Evolutionary conservation across 1,284 basidiomycete species (phyloP), one percentile per base, ranked within the genome.

Genomic region (Fomitiporia mediterranea): DNA sequence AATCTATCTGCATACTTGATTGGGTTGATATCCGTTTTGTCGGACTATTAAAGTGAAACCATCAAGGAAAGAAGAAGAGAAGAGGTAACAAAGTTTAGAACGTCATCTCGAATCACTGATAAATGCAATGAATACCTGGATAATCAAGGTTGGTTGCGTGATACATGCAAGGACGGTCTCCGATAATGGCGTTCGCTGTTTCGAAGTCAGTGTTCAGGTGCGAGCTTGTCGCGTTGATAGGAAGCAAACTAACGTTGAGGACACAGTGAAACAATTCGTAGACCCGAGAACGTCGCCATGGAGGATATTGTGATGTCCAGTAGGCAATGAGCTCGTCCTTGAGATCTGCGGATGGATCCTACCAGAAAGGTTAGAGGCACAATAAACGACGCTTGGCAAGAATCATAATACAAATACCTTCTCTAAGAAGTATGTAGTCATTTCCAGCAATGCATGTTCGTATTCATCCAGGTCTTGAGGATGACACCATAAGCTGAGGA

Each of bases 391-490:
- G 27, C 21, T 13, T 23, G 44, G 30, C 43, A n/a, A n/a, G 39
- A 17, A 55, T 30, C 27, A 6, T 19, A 11, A 40, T 27, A 13
- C 15, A 69, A 72, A 59, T 61, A 79, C 83, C 60, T 69, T 65
- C 57, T 84, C 80, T n/a, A 80, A 72, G 59, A 83, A 70, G 56
- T 81, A 76, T 13, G 70, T 72, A 23, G 82, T 70, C 11, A 78
- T 70, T 63, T 89, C 84, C 62, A 77, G 79, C 13, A 77, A 77
- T 3, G 80, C 78, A 55, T 85, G 80, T 61, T 89, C 85, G 48
- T 84, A 82, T 0, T 80, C 73, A 59, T 86, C 82, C 40, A 88
- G 60, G 63, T 89, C 86, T 49, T 81, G 74, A 6, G 86, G 78
- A 62, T 78, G 81, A 62, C 80, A 82, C 79, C 84, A 88, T 15